Conservation (phyloP, 345 rosid species). For the Raphanus raphanistrum region DNA sequence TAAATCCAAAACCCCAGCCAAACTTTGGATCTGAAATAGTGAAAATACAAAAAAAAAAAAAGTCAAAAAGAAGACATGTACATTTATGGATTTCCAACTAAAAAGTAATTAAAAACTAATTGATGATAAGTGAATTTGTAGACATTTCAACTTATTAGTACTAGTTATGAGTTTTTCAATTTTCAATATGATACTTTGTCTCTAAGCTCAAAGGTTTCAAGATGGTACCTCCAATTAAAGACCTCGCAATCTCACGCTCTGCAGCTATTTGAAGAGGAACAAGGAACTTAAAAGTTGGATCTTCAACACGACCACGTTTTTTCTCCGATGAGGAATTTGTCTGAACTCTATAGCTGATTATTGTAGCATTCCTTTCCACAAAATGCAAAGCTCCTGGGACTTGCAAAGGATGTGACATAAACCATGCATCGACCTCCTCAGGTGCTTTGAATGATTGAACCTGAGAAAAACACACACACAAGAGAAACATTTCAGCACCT, state of each 20-base stretch:
- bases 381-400: constrained; percentile 85
- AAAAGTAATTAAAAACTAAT: not conserved
- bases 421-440: constrained; percentile 71
- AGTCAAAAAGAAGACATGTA: not conserved
- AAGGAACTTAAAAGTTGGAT: constrained; percentile 81
- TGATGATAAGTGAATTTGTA: not conserved
- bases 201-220: not conserved
- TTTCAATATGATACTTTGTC: not conserved
- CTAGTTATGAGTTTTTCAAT: not conserved
- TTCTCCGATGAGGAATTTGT: constrained; percentile 62
- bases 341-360: constrained; percentile 76
- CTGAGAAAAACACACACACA: constrained; percentile 34
- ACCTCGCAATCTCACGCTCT: constrained; percentile 90
- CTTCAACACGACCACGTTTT: constrained; percentile 59
- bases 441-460: constrained; percentile 66
- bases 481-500: not conserved
- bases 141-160: too few relatives aligned
- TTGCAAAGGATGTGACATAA: constrained; percentile 51
- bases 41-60: not conserved
- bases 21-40: constrained; percentile 57
- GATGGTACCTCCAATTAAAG: constrained; percentile 64
- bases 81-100: not conserved
- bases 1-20: constrained; percentile 71
- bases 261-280: constrained; percentile 89
- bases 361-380: constrained; percentile 47